These are phyloP conservation scores for Amniculicola lignicola DNA, from an alignment of 495 filamentous ascomycete species.

Conservation along the genomic window DNA sequence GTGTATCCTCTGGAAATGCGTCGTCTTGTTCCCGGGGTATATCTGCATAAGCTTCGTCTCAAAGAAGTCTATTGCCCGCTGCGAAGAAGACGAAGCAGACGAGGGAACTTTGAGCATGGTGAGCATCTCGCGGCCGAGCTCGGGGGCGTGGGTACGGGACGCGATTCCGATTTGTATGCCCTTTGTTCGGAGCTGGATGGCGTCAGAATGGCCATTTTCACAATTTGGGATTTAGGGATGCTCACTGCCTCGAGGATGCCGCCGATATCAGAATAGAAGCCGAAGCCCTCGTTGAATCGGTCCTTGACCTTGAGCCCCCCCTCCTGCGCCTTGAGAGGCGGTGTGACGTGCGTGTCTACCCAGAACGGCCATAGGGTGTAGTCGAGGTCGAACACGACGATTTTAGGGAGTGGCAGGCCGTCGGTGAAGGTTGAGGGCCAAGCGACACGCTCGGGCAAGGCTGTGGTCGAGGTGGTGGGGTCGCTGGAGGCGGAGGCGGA, in stretches of 20 bases:
- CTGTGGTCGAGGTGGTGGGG: conserved; percentile 19
- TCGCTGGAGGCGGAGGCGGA: background rate
- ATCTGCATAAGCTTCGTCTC: conserved; percentile 77
- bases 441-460: conserved; percentile 3
- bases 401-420: conserved; percentile 73
- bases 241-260: conserved; percentile 63
- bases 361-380: conserved; percentile 98
- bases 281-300: conserved; percentile 70
- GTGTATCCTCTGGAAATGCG: conserved; percentile 73
- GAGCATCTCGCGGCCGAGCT: conserved; percentile 77
- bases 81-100: conserved; percentile 35
- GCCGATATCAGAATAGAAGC: conserved; percentile 78
- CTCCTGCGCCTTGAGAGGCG: conserved; percentile 62
- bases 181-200: conserved; percentile 29
- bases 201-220: background rate
- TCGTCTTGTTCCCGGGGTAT: conserved; percentile 80
- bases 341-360: conserved; percentile 86
- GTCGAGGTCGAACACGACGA: conserved; percentile 92
- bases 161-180: conserved; percentile 70
- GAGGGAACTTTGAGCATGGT: conserved; percentile 66
- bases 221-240: background rate
- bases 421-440: conserved; percentile 63
- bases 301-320: conserved; percentile 38
- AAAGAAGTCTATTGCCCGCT: conserved; percentile 68
- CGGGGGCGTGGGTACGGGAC: conserved; percentile 76